phyloP scores from a whole-genome alignment of 805 yeast genomes.

The Martiniozyma abietophila region DNA sequence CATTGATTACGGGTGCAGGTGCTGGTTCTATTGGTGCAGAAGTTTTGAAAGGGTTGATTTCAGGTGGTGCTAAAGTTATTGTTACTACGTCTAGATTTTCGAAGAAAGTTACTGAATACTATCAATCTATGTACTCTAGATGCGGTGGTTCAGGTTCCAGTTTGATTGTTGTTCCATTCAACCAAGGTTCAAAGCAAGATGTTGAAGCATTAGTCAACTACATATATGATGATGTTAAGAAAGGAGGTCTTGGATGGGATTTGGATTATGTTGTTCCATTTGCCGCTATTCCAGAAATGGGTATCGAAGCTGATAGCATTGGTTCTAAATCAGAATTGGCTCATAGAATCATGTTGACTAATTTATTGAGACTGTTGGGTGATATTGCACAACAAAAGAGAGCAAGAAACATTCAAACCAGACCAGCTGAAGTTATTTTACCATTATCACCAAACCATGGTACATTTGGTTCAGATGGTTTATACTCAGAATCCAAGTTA shows the following conservation, averaged over 20 bases:
- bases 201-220: conserved; percentile 76
- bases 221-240: conserved; percentile 74
- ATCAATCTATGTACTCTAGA: conserved; percentile 87
- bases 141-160: conserved; percentile 90
- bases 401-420: conserved; percentile 69
- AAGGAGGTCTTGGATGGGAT: conserved; percentile 97
- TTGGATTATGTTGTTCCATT: conserved; percentile 93
- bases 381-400: conserved; percentile 77
- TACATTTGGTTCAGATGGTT: conserved; percentile 96
- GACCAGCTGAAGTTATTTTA: conserved; percentile 96
- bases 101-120: conserved; percentile 88
- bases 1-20: conserved; percentile 96
- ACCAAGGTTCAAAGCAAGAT: conserved; percentile 95
- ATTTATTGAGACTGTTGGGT: conserved; percentile 87
- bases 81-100: conserved; percentile 96
- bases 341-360: conserved; percentile 97
- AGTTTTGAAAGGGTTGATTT: conserved; percentile 83
- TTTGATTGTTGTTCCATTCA: conserved; percentile 94
- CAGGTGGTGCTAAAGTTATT: conserved; percentile 97
- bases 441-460: conserved; percentile 99
- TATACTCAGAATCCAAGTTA: conserved; percentile 95
- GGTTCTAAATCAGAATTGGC: conserved; percentile 96
- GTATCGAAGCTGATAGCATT: conserved; percentile 86
- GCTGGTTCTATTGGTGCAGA: conserved; percentile 98
- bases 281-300: conserved; percentile 99